Evolutionary conservation across 306 rosid species (phyloP).

Genomic region (Glycine tomentella): DNA sequence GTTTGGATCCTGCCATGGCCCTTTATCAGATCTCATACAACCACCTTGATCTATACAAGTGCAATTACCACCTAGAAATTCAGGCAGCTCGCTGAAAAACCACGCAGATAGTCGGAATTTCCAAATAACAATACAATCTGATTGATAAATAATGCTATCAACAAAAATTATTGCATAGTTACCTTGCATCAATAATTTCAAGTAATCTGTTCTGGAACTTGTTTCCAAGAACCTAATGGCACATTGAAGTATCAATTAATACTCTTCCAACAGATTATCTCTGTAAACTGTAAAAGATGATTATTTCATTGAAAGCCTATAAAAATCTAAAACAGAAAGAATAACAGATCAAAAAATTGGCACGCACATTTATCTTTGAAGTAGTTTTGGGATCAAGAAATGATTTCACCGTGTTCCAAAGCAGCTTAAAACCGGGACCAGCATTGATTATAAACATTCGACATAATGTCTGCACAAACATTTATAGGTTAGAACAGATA

Average conservation of each 20-base stretch:
- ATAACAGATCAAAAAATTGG: constrained; percentile 34
- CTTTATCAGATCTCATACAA: constrained; percentile 88
- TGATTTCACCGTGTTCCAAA: constrained; percentile 85
- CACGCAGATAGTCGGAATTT: constrained; percentile 39
- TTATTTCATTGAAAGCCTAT: constrained; percentile 31
- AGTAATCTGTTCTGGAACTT: constrained; percentile 79
- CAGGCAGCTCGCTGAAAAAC: constrained; percentile 83
- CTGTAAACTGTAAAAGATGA: constrained; percentile 17
- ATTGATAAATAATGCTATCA: constrained; percentile 24
- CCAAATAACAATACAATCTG: constrained; percentile 25
- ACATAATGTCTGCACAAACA: constrained; percentile 74
- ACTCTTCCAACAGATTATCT: background rate
- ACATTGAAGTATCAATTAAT: constrained; percentile 48
- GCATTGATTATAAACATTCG: constrained; percentile 92
- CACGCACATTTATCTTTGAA: constrained; percentile 87
- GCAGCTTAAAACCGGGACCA: constrained; percentile 90
- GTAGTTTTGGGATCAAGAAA: constrained; percentile 91
- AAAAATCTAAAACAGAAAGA: constrained; percentile 20
- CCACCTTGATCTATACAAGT: constrained; percentile 79
- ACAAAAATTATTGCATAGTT: constrained; percentile 36
- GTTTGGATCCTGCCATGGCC: constrained; percentile 90
- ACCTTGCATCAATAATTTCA: constrained; percentile 87
- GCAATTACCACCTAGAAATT: constrained; percentile 86
- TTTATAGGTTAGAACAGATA: constrained; percentile 40
- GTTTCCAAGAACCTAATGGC: constrained; percentile 82